Conservation (phyloP, 345 rosid species). For the Garcia nutans region DNA sequence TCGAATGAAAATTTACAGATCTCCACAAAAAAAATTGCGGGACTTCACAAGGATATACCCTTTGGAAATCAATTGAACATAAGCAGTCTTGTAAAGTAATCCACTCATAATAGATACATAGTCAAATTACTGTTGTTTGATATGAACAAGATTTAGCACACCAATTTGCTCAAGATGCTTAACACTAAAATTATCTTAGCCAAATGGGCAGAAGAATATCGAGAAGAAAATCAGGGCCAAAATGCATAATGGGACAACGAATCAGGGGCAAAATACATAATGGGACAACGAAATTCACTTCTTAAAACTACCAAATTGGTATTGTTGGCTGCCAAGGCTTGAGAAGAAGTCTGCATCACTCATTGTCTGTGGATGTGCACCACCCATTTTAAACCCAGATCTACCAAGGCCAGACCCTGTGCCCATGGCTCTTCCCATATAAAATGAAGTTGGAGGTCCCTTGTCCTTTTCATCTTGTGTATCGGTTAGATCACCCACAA, state of each 20-base stretch:
- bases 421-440: conserved; percentile 94
- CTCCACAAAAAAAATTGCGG: background rate
- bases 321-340: conserved; percentile 55
- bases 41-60: background rate
- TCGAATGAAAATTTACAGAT: background rate
- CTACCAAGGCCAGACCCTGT: conserved; percentile 72
- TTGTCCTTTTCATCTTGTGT: conserved; percentile 58
- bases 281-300: conserved; percentile 37
- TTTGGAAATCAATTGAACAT: background rate
- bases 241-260: background rate
- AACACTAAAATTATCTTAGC: background rate
- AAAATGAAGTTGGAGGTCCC: conserved; percentile 56
- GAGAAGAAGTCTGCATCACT: conserved; percentile 71
- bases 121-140: conserved; percentile 7
- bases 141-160: conserved; percentile 12
- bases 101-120: conserved; percentile 5
- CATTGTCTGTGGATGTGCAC: conserved; percentile 31
- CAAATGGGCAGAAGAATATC: conserved; percentile 4
- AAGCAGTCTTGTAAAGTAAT: background rate
- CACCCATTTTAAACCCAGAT: conserved; percentile 42
- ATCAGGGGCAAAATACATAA: background rate
- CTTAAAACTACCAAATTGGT: conserved; percentile 60
- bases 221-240: background rate
- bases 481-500: conserved; percentile 66
- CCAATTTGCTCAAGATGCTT: background rate